Conservation (phyloP, 2,329 filamentous ascomycete genomes). For the Phialophora macrospora region DNA sequence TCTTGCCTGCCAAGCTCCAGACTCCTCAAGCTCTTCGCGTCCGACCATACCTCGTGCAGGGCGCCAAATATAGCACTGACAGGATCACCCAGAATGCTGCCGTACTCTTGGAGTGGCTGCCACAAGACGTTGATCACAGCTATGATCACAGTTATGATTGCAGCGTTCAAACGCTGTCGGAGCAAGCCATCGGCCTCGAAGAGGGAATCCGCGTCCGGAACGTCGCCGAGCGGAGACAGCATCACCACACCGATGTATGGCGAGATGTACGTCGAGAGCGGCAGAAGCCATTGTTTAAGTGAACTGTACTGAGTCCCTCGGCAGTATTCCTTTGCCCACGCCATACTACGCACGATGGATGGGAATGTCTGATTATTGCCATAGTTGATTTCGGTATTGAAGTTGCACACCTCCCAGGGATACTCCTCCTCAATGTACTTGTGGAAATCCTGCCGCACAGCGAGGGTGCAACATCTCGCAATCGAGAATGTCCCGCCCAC, state of each 20-base stretch:
- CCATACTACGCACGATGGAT: not conserved
- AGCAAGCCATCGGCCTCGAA: not conserved
- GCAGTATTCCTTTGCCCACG: not conserved
- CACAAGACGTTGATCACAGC: not conserved
- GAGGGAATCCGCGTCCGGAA: not conserved
- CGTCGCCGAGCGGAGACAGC: not conserved
- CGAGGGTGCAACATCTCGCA: not conserved
- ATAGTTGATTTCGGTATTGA: not conserved
- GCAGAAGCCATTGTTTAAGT: not conserved
- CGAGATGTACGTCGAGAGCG: conserved; percentile 1
- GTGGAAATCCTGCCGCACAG: conserved; percentile 1
- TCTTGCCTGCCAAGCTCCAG: not conserved
- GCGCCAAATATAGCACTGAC: conserved; percentile 11
- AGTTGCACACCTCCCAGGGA: not conserved
- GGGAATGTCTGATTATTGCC: not conserved
- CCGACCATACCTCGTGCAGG: conserved; percentile 9
- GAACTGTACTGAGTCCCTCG: not conserved
- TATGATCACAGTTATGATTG: not conserved
- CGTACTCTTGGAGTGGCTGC: conserved; percentile 6
- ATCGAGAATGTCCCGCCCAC: not conserved
- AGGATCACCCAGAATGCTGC: conserved; percentile 10
- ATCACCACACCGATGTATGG: not conserved
- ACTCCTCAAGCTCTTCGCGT: not conserved
- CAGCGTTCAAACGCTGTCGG: not conserved
- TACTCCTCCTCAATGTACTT: not conserved